phyloP scores from a whole-genome alignment of 2,329 filamentous ascomycete genomes.

The Samsoniella hepiali region DNA sequence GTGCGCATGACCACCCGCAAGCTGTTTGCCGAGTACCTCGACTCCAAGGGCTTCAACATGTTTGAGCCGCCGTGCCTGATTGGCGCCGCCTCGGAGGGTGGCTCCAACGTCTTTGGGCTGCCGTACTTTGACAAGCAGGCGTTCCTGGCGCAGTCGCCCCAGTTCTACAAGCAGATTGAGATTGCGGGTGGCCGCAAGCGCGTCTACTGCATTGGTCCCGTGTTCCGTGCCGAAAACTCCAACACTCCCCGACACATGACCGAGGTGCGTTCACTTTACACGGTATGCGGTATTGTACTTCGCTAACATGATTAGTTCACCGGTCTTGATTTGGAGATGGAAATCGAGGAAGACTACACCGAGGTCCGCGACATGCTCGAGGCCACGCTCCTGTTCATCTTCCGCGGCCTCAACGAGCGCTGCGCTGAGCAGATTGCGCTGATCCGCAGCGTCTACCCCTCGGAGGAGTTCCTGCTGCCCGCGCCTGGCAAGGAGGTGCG shows the following conservation, averaged over 20 bases:
- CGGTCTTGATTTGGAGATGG: conserved; percentile 87
- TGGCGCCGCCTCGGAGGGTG: conserved; percentile 87
- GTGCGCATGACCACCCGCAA: conserved; percentile 56
- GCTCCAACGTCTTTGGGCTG: conserved; percentile 85
- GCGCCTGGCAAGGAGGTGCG: conserved; percentile 71
- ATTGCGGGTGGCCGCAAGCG: conserved; percentile 75
- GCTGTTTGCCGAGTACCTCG: conserved; percentile 77
- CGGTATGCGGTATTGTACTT: neutral
- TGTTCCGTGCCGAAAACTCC: conserved; percentile 82
- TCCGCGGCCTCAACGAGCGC: conserved; percentile 63
- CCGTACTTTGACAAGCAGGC: conserved; percentile 86
- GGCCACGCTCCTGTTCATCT: conserved; percentile 73
- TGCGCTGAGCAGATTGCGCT: conserved; percentile 71
- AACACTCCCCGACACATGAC: conserved; percentile 85
- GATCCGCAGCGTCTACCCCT: conserved; percentile 70
- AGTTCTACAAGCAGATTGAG: conserved; percentile 86
- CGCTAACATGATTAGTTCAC: conserved; percentile 55
- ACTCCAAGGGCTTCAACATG: conserved; percentile 69
- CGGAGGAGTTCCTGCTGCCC: conserved; percentile 73
- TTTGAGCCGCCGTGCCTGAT: conserved; percentile 90
- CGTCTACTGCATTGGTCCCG: conserved; percentile 74
- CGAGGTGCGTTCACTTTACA: conserved; percentile 45
- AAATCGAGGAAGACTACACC: conserved; percentile 73
- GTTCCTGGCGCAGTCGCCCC: conserved; percentile 75
- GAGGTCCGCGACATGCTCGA: conserved; percentile 73